phyloP scores from a whole-genome alignment of 2,329 filamentous ascomycete species.

The Davidsoniella eucalypti region DNA sequence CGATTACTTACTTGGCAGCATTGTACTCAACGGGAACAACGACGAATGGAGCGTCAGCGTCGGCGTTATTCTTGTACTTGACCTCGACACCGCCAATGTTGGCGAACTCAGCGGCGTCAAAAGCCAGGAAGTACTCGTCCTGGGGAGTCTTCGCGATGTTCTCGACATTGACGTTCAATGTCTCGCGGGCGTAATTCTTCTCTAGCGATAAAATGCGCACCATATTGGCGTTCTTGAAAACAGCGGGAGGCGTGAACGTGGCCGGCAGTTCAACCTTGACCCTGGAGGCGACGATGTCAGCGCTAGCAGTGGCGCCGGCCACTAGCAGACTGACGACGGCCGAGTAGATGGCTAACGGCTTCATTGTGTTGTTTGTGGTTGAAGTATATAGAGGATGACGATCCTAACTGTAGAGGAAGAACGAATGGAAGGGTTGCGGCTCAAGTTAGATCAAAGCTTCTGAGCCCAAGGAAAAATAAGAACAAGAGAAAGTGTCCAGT shows the following conservation, averaged over 20 bases:
- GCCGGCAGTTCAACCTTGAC: constrained; percentile 43
- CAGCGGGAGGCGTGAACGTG: constrained; percentile 59
- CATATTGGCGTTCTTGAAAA: constrained; percentile 87
- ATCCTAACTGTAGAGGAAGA: not conserved
- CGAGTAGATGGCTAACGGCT: constrained; percentile 33
- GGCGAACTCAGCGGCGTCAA: constrained; percentile 58
- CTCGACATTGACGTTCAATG: constrained; percentile 85
- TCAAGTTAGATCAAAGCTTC: not conserved
- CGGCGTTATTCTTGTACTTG: constrained; percentile 71
- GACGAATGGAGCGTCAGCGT: constrained; percentile 36
- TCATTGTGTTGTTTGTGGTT: constrained; percentile 18
- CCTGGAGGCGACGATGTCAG: constrained; percentile 26
- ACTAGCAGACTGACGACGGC: constrained; percentile 43
- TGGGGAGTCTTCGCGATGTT: constrained; percentile 68
- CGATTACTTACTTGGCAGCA: constrained; percentile 32
- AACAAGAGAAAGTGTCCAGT: not conserved
- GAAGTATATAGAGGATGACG: not conserved
- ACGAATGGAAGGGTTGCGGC: not conserved
- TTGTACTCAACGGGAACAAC: constrained; percentile 53
- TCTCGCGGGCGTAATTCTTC: constrained; percentile 81
- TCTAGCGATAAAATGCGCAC: constrained; percentile 83
- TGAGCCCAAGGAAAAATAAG: not conserved
- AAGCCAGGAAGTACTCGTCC: constrained; percentile 80
- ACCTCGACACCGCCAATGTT: constrained; percentile 78
- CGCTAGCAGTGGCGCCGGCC: constrained; percentile 24